phyloP scores from a whole-genome alignment of 768 basidiomycete genomes.

The Imleria badia region DNA sequence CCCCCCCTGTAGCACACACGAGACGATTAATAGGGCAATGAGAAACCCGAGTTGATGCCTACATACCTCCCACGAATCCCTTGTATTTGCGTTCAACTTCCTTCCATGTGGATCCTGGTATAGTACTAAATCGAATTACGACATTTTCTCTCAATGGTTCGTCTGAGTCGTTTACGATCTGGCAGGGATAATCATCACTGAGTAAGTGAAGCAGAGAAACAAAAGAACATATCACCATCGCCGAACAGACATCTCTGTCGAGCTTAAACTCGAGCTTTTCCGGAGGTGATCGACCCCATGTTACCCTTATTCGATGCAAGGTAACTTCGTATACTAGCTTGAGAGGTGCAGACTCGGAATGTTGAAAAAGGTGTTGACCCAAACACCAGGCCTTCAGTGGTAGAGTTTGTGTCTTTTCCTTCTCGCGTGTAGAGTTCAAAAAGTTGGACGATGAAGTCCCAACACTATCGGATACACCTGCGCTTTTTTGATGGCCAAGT shows the following conservation, averaged over 20 bases:
- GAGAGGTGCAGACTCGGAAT: constrained; percentile 11
- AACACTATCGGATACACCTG: constrained; percentile 14
- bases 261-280: constrained; percentile 16
- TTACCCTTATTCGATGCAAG: constrained; percentile 9
- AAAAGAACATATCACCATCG: constrained; percentile 12
- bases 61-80: constrained; percentile 30
- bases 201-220: not conserved
- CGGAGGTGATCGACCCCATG: constrained; percentile 7
- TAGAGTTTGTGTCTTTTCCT: constrained; percentile 2
- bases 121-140: constrained; percentile 22
- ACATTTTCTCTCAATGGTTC: constrained; percentile 13
- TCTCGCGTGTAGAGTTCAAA: constrained; percentile 14
- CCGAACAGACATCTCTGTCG: constrained; percentile 10
- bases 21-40: not conserved
- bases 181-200: not conserved
- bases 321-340: constrained; percentile 13
- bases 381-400: constrained; percentile 32
- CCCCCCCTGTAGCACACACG: constrained; percentile 14
- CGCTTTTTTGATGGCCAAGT: not conserved
- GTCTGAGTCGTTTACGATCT: constrained; percentile 26
- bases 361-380: constrained; percentile 19
- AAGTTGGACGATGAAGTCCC: constrained; percentile 31
- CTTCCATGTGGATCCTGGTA: constrained; percentile 3
- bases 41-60: not conserved
- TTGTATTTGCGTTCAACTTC: constrained; percentile 6